Conservation (phyloP, 257 asterid species). For the Lantana camara region DNA sequence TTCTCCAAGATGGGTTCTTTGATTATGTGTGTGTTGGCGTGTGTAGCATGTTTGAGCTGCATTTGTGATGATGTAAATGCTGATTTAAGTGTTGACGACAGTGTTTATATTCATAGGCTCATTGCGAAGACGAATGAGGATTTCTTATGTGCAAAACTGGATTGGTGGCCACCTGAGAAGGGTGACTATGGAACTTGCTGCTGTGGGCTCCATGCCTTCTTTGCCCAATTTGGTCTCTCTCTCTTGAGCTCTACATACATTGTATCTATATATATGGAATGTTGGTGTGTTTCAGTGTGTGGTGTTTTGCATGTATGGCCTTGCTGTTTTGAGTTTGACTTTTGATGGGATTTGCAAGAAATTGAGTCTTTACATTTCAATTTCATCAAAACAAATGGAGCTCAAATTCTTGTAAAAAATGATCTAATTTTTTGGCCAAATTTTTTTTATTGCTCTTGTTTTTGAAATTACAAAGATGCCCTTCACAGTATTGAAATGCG, state of each 20-base stretch:
- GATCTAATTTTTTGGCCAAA: background rate
- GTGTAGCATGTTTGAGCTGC: conserved; percentile 29
- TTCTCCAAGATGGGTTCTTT: conserved; percentile 32
- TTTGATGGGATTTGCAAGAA: conserved; percentile 22
- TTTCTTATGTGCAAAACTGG: conserved; percentile 83
- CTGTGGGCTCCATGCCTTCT: conserved; percentile 86
- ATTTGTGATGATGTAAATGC: conserved; percentile 32
- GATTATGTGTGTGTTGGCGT: conserved; percentile 17
- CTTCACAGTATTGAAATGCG: too few relatives aligned
- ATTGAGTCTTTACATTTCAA: background rate
- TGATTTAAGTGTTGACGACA: conserved; percentile 34
- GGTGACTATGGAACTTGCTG: conserved; percentile 84
- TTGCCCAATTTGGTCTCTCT: conserved; percentile 66
- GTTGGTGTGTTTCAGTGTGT: background rate
- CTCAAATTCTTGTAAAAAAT: background rate
- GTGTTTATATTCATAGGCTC: conserved; percentile 37
- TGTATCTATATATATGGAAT: background rate
- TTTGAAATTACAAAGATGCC: too few relatives aligned
- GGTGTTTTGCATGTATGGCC: background rate
- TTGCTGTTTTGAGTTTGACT: conserved; percentile 1
- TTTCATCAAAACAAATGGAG: background rate
- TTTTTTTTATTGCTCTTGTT: background rate
- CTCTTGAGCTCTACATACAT: background rate
- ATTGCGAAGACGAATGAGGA: conserved; percentile 60
- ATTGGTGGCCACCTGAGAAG: conserved; percentile 93